Evolutionary conservation across 495 filamentous ascomycete species (phyloP), one percentile per base, ranked within the genome.

Genomic region (Aspergillus carlsbadensis): DNA sequence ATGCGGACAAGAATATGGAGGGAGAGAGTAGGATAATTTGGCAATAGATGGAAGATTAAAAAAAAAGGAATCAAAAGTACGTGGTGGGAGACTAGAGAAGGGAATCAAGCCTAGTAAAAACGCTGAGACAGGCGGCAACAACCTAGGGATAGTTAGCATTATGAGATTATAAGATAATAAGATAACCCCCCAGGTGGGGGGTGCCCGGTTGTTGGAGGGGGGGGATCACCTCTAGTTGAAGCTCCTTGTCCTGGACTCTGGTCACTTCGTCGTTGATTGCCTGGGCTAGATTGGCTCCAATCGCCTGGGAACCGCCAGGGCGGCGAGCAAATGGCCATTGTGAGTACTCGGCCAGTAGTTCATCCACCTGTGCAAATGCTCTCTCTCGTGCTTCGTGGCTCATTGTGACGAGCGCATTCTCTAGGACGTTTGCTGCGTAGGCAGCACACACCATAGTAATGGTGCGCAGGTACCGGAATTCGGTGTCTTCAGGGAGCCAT

Each of bases 381-480:
- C 92, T 78, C 73, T 98, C 94, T 52, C 95, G 80, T 26, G 91
- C 84, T 72, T 98, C 95, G 69, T 98, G 94, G 60, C 92, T 92
- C 60, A 98, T 84, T 6, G 87, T 95, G 37, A 87, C 87, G 59
- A 98, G 74, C n/a, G 93, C 94, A 70, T 98, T 98, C 74, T 98
- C 94, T 52, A 98, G 79, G 15, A 98, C 94, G 70, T 98, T 98
- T 52, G 94, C 94, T 39, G 94, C 94, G 73, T 98, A 98, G 20
- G 94, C 93, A 35, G 94, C 94, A 74, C 94, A 98, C 34, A 98
- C 91, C 92, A 98, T 96, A 24, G 88, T 80, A 56, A 98, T 84
- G 17, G 94, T 97, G 50, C 94, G 85, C 52, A 92, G 76, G 71
- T 95, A 95, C 56, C 92, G 82, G 78, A 92, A 98, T 67, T 97